Conservation (phyloP, 192 early-diverging fungal genomes). For the Rhizoclosmatium sp. region DNA sequence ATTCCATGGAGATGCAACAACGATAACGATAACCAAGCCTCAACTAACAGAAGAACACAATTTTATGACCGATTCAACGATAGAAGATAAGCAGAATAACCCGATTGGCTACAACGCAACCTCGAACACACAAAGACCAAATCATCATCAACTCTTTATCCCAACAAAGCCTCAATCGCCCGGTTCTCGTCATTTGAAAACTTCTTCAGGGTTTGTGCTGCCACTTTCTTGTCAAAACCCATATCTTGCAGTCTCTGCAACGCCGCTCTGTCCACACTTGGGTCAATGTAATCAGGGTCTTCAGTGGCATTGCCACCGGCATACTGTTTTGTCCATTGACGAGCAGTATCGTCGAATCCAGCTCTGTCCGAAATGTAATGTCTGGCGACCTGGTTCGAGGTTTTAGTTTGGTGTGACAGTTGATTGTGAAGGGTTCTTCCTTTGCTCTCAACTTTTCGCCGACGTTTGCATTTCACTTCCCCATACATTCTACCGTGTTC, state of each 20-base stretch:
- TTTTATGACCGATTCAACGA: too few species aligned
- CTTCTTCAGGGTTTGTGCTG: slow-evolving; percentile 49
- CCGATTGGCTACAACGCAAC: neutral
- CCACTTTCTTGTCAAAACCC: slow-evolving; percentile 60
- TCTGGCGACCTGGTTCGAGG: slow-evolving; percentile 48
- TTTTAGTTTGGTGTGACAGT: slow-evolving; percentile 20
- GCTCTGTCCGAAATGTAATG: slow-evolving; percentile 53
- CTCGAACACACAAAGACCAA: slow-evolving; percentile 8
- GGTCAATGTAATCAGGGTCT: slow-evolving; percentile 39
- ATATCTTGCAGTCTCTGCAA: slow-evolving; percentile 57
- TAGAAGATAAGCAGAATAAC: too few species aligned
- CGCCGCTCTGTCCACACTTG: slow-evolving; percentile 50
- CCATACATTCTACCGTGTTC: too few species aligned
- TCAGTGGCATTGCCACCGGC: slow-evolving; percentile 34
- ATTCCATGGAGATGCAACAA: too few species aligned
- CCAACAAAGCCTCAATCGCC: slow-evolving; percentile 58
- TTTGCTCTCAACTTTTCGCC: neutral
- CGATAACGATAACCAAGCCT: too few species aligned
- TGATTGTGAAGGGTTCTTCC: slow-evolving; percentile 2
- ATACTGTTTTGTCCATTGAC: slow-evolving; percentile 56
- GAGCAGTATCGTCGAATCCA: slow-evolving; percentile 57
- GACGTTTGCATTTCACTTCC: too few species aligned
- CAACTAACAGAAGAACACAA: too few species aligned
- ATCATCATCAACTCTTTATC: slow-evolving; percentile 9
- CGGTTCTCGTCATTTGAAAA: slow-evolving; percentile 49